A percentile compares a stretch with the other conserved stretches of the same genome.
Evolutionary conservation across 345 rosid species (phyloP).

Genomic region (Eucalyptus curtisii): DNA sequence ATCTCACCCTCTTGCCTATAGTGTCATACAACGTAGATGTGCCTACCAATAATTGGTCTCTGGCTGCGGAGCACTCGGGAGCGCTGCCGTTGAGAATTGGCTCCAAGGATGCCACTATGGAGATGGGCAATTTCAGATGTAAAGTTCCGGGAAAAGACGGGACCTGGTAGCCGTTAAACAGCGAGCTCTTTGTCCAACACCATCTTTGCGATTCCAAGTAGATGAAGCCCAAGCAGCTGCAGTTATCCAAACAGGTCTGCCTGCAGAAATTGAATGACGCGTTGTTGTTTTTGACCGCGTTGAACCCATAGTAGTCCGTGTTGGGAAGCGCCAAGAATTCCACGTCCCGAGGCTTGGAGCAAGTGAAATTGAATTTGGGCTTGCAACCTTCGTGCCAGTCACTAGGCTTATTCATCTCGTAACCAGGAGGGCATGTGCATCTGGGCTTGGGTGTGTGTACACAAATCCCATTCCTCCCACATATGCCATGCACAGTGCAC

Average conservation of each 20-base stretch:
- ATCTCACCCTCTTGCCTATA: neutral
- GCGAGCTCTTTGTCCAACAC: slow-evolving; percentile 9
- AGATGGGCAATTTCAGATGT: slow-evolving; percentile 17
- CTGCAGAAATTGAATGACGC: slow-evolving; percentile 8
- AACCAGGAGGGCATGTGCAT: slow-evolving; percentile 30
- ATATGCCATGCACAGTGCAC: slow-evolving; percentile 24
- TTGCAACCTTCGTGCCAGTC: slow-evolving; percentile 34
- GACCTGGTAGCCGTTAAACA: slow-evolving; percentile 17
- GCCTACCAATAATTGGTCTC: neutral
- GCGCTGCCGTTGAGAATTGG: neutral
- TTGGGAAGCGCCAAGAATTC: slow-evolving; percentile 9
- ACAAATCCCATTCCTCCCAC: slow-evolving; percentile 35
- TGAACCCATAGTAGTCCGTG: slow-evolving; percentile 21
- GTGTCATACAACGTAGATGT: slow-evolving; percentile 1
- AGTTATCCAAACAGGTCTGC: slow-evolving; percentile 13
- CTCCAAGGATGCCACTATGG: neutral
- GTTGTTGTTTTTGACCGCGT: neutral
- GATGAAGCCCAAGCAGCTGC: slow-evolving; percentile 18
- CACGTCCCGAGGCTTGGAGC: neutral
- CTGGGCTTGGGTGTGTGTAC: slow-evolving; percentile 7
- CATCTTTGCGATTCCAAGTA: slow-evolving; percentile 10
- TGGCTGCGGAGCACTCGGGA: neutral
- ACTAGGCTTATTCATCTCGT: slow-evolving; percentile 1
- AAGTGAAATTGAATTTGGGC: slow-evolving; percentile 8
- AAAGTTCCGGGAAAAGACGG: slow-evolving; percentile 12